These are phyloP conservation scores for Vitis hybrid DNA, from an alignment of 177 flowering plant species.

Conservation along the genomic window DNA sequence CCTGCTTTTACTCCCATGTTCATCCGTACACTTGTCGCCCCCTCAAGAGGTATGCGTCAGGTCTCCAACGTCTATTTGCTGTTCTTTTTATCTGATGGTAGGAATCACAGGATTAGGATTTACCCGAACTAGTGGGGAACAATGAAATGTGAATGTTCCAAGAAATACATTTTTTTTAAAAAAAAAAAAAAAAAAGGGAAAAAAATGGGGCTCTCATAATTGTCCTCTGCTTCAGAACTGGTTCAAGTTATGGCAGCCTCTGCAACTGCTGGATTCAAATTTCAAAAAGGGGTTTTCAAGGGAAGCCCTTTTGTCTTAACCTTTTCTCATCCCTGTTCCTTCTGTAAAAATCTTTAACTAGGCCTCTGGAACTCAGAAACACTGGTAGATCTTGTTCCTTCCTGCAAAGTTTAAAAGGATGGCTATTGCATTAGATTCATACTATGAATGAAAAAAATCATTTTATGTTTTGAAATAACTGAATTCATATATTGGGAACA, in stretches of 20 bases:
- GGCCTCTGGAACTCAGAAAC: no score
- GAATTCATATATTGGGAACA: no score
- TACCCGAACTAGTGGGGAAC: background rate
- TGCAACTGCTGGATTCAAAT: background rate
- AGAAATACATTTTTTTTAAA: background rate
- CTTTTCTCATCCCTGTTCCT: no score
- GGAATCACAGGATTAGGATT: background rate
- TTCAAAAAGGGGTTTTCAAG: no score
- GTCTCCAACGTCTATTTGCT: background rate
- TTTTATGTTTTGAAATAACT: no score
- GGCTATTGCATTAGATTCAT: no score
- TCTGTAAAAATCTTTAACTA: no score
- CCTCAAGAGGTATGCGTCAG: background rate
- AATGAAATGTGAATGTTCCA: background rate
- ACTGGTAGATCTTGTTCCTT: no score
- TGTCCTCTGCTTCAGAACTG: background rate
- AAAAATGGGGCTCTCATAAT: background rate
- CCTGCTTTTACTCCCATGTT: slow-evolving; percentile 9
- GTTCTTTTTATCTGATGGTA: background rate
- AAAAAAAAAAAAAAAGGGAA: background rate
- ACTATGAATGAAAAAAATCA: no score
- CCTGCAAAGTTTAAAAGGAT: no score
- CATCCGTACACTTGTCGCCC: slow-evolving; percentile 15
- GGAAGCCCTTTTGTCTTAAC: no score
- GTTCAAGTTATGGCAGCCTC: background rate